phyloP scores from a whole-genome alignment of 2,329 filamentous ascomycete genomes.

The Trichoderma afroharzianum region DNA sequence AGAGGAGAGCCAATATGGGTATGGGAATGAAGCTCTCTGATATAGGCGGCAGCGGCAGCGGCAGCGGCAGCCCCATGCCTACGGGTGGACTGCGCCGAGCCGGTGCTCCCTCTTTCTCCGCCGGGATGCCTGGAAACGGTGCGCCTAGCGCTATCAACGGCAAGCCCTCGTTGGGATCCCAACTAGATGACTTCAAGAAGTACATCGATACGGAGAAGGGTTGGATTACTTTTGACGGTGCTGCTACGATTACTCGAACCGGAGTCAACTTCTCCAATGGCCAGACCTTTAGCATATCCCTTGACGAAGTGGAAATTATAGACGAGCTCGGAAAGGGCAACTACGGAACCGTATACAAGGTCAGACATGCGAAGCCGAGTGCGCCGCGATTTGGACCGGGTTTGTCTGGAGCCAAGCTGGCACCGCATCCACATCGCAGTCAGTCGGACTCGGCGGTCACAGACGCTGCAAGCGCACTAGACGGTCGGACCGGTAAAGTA shows the following conservation, averaged over 20 bases:
- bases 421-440: slow-evolving; percentile 34
- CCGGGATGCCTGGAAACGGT: slow-evolving; percentile 35
- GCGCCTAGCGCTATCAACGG: slow-evolving; percentile 11
- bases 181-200: slow-evolving; percentile 62
- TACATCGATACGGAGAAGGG: slow-evolving; percentile 91
- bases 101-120: slow-evolving; percentile 41
- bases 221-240: slow-evolving; percentile 87
- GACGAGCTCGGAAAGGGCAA: slow-evolving; percentile 97
- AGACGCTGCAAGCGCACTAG: slow-evolving; percentile 28
- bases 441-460: slow-evolving; percentile 35
- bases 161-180: slow-evolving; percentile 41
- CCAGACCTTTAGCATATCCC: slow-evolving; percentile 84
- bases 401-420: slow-evolving; percentile 46
- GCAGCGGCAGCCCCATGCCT: slow-evolving; percentile 22
- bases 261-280: slow-evolving; percentile 93
- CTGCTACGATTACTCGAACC: slow-evolving; percentile 81
- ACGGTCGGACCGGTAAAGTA: slow-evolving; percentile 65
- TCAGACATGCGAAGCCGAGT: slow-evolving; percentile 71
- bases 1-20: slow-evolving; percentile 54
- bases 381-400: slow-evolving; percentile 58
- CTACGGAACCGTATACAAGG: slow-evolving; percentile 97
- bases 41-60: slow-evolving; percentile 33
- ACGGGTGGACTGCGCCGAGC: slow-evolving; percentile 27
- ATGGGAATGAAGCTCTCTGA: slow-evolving; percentile 56
- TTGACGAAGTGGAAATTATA: slow-evolving; percentile 90